Evolutionary conservation across 495 filamentous ascomycete genomes (phyloP).

Genomic region (Talaromyces liani): DNA sequence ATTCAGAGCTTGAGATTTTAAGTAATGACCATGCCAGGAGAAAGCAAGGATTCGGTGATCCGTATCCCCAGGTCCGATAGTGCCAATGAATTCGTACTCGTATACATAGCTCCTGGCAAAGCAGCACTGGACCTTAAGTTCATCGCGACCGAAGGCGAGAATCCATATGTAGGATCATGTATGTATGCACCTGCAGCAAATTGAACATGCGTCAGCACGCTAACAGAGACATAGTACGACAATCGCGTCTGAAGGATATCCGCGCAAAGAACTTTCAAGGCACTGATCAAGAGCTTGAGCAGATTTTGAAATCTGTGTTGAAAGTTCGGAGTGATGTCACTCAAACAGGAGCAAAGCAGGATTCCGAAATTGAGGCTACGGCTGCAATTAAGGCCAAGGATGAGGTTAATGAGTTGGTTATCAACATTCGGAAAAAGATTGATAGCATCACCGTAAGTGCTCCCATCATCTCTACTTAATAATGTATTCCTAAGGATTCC

Average conservation of each 20-base stretch:
- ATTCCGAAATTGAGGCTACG: conserved; percentile 26
- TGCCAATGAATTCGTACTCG: conserved; percentile 46
- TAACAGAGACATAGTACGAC: conserved; percentile 33
- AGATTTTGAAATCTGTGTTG: conserved; percentile 33
- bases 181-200: conserved; percentile 21
- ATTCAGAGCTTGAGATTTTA: not conserved
- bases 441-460: conserved; percentile 47
- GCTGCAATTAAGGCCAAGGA: conserved; percentile 26
- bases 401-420: conserved; percentile 29
- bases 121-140: conserved; percentile 52
- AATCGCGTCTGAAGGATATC: conserved; percentile 33
- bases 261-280: conserved; percentile 48
- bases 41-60: conserved; percentile 26
- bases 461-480: not conserved
- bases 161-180: conserved; percentile 52
- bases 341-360: conserved; percentile 11
- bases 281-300: conserved; percentile 49
- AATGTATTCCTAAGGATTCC: not conserved
- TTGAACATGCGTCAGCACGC: conserved; percentile 12
- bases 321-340: conserved; percentile 15
- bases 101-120: conserved; percentile 45
- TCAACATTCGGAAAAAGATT: conserved; percentile 50
- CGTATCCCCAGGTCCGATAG: conserved; percentile 49
- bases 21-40: conserved; percentile 1
- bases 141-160: conserved; percentile 59